These are phyloP conservation scores for Panaeolus papilionaceus DNA, from an alignment of 768 basidiomycete genomes.

Conservation along the genomic window DNA sequence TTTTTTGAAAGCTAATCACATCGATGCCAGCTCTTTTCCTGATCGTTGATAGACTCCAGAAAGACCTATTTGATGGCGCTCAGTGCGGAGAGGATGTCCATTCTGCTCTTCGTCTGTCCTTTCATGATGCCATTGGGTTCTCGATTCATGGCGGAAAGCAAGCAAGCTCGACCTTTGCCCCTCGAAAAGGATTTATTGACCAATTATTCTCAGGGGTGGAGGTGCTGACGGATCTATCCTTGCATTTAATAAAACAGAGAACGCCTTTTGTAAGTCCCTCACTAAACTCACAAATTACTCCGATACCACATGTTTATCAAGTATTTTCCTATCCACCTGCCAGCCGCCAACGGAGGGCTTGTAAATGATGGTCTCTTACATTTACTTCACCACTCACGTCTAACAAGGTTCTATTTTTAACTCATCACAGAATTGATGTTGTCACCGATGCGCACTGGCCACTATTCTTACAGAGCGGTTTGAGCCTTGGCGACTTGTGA, in stretches of 20 bases:
- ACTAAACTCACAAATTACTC: not conserved
- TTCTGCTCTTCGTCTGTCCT: slow-evolving; percentile 30
- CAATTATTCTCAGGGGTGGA: slow-evolving; percentile 19
- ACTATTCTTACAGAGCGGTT: slow-evolving; percentile 25
- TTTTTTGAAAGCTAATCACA: not conserved
- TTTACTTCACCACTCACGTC: not conserved
- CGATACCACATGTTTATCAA: not conserved
- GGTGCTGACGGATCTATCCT: slow-evolving; percentile 38
- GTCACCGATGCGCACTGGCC: slow-evolving; percentile 30
- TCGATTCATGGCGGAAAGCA: slow-evolving; percentile 32
- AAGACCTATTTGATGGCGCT: slow-evolving; percentile 38
- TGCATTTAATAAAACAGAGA: slow-evolving; percentile 30
- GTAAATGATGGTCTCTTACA: slow-evolving; percentile 2
- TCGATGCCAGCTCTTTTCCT: slow-evolving; percentile 26
- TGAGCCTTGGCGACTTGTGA: slow-evolving; percentile 33
- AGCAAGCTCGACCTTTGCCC: not conserved
- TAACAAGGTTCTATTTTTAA: slow-evolving; percentile 17
- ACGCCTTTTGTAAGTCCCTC: slow-evolving; percentile 30
- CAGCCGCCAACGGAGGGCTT: slow-evolving; percentile 27
- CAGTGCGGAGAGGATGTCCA: slow-evolving; percentile 41
- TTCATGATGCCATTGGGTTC: slow-evolving; percentile 32
- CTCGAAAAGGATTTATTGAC: not conserved
- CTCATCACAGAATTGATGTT: slow-evolving; percentile 29
- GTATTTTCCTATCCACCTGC: not conserved
- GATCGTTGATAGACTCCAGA: slow-evolving; percentile 36